These are phyloP conservation scores for Penicillium rolfsii DNA, from an alignment of 2,329 filamentous ascomycete species.

Conservation along the genomic window DNA sequence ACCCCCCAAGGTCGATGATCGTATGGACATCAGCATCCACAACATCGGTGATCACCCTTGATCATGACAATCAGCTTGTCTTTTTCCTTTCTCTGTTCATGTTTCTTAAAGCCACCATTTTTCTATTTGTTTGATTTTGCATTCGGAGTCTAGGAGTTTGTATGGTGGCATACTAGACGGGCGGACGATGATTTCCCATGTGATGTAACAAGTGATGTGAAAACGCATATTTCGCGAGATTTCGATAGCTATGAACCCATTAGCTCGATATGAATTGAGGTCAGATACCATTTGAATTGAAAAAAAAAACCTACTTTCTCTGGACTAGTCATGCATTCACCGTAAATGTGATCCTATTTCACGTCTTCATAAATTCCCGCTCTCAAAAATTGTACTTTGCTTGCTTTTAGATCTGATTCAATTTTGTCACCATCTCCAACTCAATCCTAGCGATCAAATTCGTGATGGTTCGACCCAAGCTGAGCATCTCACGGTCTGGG, in stretches of 20 bases:
- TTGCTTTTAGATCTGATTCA: background rate
- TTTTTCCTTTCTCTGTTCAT: constrained; percentile 15
- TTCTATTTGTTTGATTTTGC: constrained; percentile 18
- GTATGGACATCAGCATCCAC: constrained; percentile 65
- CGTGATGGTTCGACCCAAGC: background rate
- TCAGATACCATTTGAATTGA: constrained; percentile 14
- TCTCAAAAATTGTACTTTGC: background rate
- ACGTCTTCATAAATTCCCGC: background rate
- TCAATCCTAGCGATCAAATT: background rate
- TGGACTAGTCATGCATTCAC: background rate
- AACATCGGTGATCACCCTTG: constrained; percentile 55
- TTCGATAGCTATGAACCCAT: constrained; percentile 4
- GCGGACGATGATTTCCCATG: constrained; percentile 14
- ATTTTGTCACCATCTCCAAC: background rate
- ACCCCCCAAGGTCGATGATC: constrained; percentile 50
- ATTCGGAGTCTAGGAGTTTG: constrained; percentile 31
- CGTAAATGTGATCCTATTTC: background rate
- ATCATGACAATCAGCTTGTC: constrained; percentile 21
- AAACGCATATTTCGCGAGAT: constrained; percentile 16
- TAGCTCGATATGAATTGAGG: constrained; percentile 1
- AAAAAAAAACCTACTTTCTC: background rate
- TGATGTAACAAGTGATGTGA: constrained; percentile 19
- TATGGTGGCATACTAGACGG: constrained; percentile 25
- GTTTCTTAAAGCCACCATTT: constrained; percentile 1
- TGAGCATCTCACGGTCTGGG: background rate